Base-by-base conservation (phyloP, 2,329 filamentous ascomycete genomes). In the Madurella fahalii region DNA sequence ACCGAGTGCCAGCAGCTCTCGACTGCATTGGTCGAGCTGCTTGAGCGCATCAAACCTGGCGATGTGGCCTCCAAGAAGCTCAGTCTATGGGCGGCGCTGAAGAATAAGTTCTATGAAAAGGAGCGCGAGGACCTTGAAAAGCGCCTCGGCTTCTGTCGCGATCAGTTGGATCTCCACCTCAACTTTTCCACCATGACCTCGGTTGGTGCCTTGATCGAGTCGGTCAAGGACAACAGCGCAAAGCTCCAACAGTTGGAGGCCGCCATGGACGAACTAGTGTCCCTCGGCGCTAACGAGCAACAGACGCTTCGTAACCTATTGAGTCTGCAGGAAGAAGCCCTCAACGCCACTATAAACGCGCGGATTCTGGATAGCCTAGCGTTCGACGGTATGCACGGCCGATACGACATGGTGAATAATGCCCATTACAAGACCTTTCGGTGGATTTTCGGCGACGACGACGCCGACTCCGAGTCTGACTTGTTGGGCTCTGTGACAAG, bases 41-140 rank as follows among this genome's bases (percentile, higher is more conserved):
- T 63, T 2, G 15, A 54, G 7, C 39, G 45, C n/a, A 15, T 58
- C 32, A 58, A 56, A 51, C 57, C 61, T 4, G 50, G 42, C 9
- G 44, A 60, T 13, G 25, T 25, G 25, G 12, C 12, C 7, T 61
- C 56, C 12, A 61, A 56, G 50, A 41, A 39, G 4, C 52, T 57
- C 40, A 53, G 53, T n/a, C 40, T 61, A 7, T 51, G 42, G 53
- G 44, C 61, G 9, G 55, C 54, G 1, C 3, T 60, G 34, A 60
- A 53, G 40, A 50, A 12, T 45, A 51, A 40, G 37, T 18, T 20
- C 4, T 18, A 53, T 11, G 53, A 61, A 25, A 43, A 47, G 16
- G 59, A 61, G 17, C 52, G 31, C 2, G 4, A 39, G 2, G 58
- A 55, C 2, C 41, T 63, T 2, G 51, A 60, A 25, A 41, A 56